These are phyloP conservation scores for Penicillium lividum DNA, from an alignment of 495 filamentous ascomycete genomes.

Conservation along the genomic window DNA sequence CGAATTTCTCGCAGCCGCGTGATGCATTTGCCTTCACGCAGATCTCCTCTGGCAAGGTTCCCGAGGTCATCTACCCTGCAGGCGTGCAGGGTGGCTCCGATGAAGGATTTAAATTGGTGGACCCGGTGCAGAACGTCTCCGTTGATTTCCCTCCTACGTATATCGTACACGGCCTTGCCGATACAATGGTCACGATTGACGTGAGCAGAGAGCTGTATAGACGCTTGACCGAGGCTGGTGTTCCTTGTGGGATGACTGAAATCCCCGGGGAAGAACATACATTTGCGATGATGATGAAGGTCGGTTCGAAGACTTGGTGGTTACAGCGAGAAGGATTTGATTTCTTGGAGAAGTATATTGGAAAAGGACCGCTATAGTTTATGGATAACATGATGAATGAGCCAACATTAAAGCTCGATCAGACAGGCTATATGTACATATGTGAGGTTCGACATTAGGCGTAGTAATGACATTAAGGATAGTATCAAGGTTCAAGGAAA, in stretches of 20 bases:
- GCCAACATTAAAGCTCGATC: not conserved
- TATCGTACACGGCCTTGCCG: slow-evolving; percentile 32
- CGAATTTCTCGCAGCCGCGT: slow-evolving; percentile 33
- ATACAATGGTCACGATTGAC: slow-evolving; percentile 32
- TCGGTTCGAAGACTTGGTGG: slow-evolving; percentile 37
- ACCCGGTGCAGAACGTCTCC: slow-evolving; percentile 26
- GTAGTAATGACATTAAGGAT: not conserved
- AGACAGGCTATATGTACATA: not conserved
- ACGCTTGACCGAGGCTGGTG: slow-evolving; percentile 21
- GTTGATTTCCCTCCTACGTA: slow-evolving; percentile 32
- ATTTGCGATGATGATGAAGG: slow-evolving; percentile 38
- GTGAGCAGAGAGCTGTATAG: slow-evolving; percentile 28
- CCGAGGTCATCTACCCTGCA: slow-evolving; percentile 27
- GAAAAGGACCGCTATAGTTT: slow-evolving; percentile 16
- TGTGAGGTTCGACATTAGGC: not conserved
- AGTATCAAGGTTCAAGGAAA: not conserved
- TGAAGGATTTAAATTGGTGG: slow-evolving; percentile 22
- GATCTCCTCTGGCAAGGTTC: slow-evolving; percentile 34
- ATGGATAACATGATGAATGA: not conserved
- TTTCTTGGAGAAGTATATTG: slow-evolving; percentile 36
- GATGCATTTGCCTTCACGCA: slow-evolving; percentile 40
- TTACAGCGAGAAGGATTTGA: slow-evolving; percentile 39
- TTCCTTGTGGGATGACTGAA: slow-evolving; percentile 36
- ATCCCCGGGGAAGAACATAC: slow-evolving; percentile 39
- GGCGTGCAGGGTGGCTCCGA: slow-evolving; percentile 4